Conservation (phyloP, 805 yeast species). For the Saccharomycodes ludwigii region DNA sequence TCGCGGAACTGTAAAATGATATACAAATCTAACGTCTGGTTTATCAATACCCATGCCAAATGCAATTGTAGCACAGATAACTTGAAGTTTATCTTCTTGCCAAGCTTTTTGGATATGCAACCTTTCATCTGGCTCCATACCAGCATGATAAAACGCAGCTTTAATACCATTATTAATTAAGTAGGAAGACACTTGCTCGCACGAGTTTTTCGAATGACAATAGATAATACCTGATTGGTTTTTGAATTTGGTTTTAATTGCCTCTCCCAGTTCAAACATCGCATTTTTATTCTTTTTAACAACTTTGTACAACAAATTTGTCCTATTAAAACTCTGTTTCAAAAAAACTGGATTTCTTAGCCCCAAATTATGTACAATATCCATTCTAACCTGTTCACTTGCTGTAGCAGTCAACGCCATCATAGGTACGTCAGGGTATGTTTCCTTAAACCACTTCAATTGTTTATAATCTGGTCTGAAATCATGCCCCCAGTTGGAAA, state of each 20-base stretch:
- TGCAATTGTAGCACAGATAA: constrained; percentile 94
- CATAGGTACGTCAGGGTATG: constrained; percentile 72
- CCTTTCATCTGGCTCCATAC: constrained; percentile 75
- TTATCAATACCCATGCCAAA: constrained; percentile 99
- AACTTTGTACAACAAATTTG: constrained; percentile 73
- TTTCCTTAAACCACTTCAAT: constrained; percentile 55
- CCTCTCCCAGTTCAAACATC: constrained; percentile 45
- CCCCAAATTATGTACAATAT: constrained; percentile 68
- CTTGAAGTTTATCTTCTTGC: constrained; percentile 62
- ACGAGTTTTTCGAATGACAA: constrained; percentile 80
- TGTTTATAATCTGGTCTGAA: constrained; percentile 92
- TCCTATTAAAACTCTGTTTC: constrained; percentile 86
- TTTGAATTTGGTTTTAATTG: constrained; percentile 37
- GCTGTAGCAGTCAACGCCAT: constrained; percentile 98
- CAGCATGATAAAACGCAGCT: constrained; percentile 82
- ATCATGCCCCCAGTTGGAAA: constrained; percentile 98
- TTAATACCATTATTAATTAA: constrained; percentile 49
- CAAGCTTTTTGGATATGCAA: constrained; percentile 60
- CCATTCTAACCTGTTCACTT: constrained; percentile 76
- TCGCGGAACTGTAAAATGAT: constrained; percentile 79
- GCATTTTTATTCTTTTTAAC: constrained; percentile 45
- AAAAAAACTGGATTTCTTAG: constrained; percentile 50
- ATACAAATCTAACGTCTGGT: constrained; percentile 85
- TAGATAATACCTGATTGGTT: constrained; percentile 78
- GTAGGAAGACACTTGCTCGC: constrained; percentile 67